phyloP scores from a whole-genome alignment of 805 yeast species.

The Starmera amethionina region DNA sequence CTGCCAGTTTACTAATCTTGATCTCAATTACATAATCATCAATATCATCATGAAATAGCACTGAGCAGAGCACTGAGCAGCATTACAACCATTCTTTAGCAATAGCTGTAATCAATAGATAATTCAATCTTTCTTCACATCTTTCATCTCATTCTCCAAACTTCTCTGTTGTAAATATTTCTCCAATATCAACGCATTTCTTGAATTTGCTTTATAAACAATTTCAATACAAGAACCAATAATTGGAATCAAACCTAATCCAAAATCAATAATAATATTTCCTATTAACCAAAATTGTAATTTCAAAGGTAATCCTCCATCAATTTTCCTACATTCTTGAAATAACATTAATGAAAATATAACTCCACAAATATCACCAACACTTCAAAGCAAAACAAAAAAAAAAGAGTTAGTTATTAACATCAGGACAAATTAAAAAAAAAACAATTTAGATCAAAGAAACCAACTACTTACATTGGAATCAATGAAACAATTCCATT shows the following conservation, averaged over 20 bases:
- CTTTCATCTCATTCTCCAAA: conserved; percentile 28
- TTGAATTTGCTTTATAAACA: conserved; percentile 65
- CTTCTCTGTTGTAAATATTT: conserved; percentile 32
- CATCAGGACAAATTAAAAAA: too few relatives aligned
- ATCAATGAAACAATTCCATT: conserved; percentile 55
- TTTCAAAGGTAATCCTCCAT: conserved; percentile 55
- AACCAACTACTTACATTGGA: conserved; percentile 39
- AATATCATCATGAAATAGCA: too few relatives aligned
- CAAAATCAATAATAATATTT: conserved; percentile 60
- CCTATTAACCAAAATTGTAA: conserved; percentile 43
- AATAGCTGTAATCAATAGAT: too few relatives aligned
- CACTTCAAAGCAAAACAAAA: conserved; percentile 2
- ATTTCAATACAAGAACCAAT: conserved; percentile 66
- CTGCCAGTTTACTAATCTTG: too few relatives aligned
- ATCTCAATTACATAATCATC: too few relatives aligned
- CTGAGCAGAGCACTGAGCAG: too few relatives aligned
- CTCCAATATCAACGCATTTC: conserved; percentile 61
- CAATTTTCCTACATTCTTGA: conserved; percentile 35
- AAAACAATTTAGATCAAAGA: too few relatives aligned
- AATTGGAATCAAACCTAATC: conserved; percentile 63
- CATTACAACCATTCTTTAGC: too few relatives aligned
- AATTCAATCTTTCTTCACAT: conserved; percentile 32
- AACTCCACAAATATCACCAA: conserved; percentile 49
- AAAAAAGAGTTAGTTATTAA: too few relatives aligned
- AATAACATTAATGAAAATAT: conserved; percentile 38